These are phyloP conservation scores for Coccinonectria pachysandricola DNA, from an alignment of 2,329 filamentous ascomycete species.

Conservation along the genomic window DNA sequence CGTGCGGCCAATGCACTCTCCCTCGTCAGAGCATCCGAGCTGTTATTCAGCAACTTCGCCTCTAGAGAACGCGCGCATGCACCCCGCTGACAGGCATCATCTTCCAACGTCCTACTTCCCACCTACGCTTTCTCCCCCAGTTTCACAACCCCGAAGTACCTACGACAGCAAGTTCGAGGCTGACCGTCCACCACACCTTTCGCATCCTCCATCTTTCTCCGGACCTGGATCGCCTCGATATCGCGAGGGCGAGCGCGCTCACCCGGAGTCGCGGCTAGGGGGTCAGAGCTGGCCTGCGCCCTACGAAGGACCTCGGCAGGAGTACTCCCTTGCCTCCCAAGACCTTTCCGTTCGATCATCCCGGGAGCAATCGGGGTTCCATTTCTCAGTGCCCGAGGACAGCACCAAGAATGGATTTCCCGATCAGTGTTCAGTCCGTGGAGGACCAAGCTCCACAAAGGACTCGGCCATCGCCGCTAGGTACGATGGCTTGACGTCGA, in stretches of 20 bases:
- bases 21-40: slow-evolving; percentile 35
- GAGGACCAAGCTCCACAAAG: slow-evolving; percentile 17
- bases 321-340: slow-evolving; percentile 36
- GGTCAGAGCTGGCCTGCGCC: slow-evolving; percentile 29
- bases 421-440: slow-evolving; percentile 17
- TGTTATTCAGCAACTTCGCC: slow-evolving; percentile 34
- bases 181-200: slow-evolving; percentile 26
- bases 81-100: slow-evolving; percentile 28
- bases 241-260: slow-evolving; percentile 27
- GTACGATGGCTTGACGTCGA: slow-evolving; percentile 37
- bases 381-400: slow-evolving; percentile 28
- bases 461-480: slow-evolving; percentile 19
- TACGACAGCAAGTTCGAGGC: slow-evolving; percentile 36
- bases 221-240: slow-evolving; percentile 35
- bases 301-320: slow-evolving; percentile 30
- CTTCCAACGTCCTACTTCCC: slow-evolving; percentile 42
- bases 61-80: slow-evolving; percentile 34
- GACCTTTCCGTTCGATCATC: slow-evolving; percentile 26
- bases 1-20: slow-evolving; percentile 34
- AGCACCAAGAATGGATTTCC: slow-evolving; percentile 14
- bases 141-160: slow-evolving; percentile 34
- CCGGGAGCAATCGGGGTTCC: slow-evolving; percentile 25
- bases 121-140: slow-evolving; percentile 24
- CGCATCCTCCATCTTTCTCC: slow-evolving; percentile 26
- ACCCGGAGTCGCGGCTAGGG: slow-evolving; percentile 26